Base-by-base conservation (phyloP, 2,329 filamentous ascomycete genomes). In the Diaporthe helianthi region DNA sequence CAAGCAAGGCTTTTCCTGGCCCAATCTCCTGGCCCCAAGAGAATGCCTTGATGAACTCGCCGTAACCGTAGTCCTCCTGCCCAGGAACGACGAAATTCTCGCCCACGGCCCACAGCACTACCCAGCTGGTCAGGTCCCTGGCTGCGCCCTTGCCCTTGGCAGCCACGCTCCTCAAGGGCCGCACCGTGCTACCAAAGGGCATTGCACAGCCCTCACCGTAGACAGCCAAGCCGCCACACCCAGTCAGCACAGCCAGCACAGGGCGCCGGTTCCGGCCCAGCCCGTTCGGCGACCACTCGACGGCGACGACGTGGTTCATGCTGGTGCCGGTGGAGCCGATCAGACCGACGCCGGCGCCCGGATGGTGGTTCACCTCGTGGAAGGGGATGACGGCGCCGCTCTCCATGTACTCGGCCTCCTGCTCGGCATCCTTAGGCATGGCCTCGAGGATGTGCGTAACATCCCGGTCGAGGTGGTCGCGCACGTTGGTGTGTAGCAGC, bases 281-380 rank as follows among this genome's bases (percentile, higher is more conserved):
- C 1, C 85, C 85, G n/a, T 78, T 78, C 0, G 87, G 86, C n/a
- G 86, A 89, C 87, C 87, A 89, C 58, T 82, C 84, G 24, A 89
- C 72, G 10, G 80, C 77, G 17, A 88, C 81, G 19, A 86, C 82
- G 72, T 89, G 86, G 71, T 86, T 87, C 73, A 89, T 79, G 4
- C 84, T 83, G 55, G 80, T 80, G 4, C 85, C 86, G 2, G 81
- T 80, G 19, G 82, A 82, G 0, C 84, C 84, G 46, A 87, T 80
- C 2, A 80, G 72, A 3, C 83, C 83, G 5, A 73, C 75, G 0
- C 85, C 86, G 4, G 83, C 84, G 13, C 85, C 85, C 51, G 77
- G 77, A n/a, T 76, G 75, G 2, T 76, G 76, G 60, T 76, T 79
- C 3, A 71, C 71, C 5, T 73, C 71, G 52, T 72, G 72, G 51